Conservation (phyloP, 2,329 filamentous ascomycete species). For the Colletotrichum sp. region DNA sequence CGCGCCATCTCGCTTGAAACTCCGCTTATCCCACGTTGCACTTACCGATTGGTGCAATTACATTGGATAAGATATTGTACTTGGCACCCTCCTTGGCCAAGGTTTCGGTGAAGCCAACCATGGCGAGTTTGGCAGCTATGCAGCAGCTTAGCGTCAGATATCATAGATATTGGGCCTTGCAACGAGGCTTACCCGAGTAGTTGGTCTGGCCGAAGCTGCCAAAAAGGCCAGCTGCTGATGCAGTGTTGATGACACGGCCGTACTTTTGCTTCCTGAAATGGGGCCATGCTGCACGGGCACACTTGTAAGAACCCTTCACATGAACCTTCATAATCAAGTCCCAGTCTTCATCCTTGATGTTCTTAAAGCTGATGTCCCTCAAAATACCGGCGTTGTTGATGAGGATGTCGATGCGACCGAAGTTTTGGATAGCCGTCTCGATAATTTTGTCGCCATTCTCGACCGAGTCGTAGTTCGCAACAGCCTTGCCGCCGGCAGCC, state of each 20-base stretch:
- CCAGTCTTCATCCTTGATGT: slow-evolving; percentile 98
- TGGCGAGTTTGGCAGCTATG: slow-evolving; percentile 85
- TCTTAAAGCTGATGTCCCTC: slow-evolving; percentile 96
- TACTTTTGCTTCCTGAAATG: slow-evolving; percentile 99
- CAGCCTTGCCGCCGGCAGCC: slow-evolving; percentile 89
- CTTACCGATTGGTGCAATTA: slow-evolving; percentile 82
- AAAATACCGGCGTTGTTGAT: slow-evolving; percentile 98
- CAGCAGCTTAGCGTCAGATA: not conserved
- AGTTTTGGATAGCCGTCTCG: slow-evolving; percentile 80
- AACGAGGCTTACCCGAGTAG: slow-evolving; percentile 71
- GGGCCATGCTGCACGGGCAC: slow-evolving; percentile 91
- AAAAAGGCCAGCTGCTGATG: slow-evolving; percentile 94
- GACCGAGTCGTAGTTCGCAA: slow-evolving; percentile 96
- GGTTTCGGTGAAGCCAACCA: slow-evolving; percentile 97
- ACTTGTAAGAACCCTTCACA: slow-evolving; percentile 94
- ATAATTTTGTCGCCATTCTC: slow-evolving; percentile 95
- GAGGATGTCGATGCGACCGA: slow-evolving; percentile 89
- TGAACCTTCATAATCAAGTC: slow-evolving; percentile 94
- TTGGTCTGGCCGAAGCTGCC: slow-evolving; percentile 96
- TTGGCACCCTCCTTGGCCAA: slow-evolving; percentile 96
- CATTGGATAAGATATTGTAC: slow-evolving; percentile 97
- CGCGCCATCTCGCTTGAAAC: not conserved
- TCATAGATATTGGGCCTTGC: not conserved
- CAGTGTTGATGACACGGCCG: slow-evolving; percentile 93
- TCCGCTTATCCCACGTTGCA: slow-evolving; percentile 13